Evolutionary conservation across 768 basidiomycete genomes (phyloP).

Genomic region (Fistulinella prunicolor): DNA sequence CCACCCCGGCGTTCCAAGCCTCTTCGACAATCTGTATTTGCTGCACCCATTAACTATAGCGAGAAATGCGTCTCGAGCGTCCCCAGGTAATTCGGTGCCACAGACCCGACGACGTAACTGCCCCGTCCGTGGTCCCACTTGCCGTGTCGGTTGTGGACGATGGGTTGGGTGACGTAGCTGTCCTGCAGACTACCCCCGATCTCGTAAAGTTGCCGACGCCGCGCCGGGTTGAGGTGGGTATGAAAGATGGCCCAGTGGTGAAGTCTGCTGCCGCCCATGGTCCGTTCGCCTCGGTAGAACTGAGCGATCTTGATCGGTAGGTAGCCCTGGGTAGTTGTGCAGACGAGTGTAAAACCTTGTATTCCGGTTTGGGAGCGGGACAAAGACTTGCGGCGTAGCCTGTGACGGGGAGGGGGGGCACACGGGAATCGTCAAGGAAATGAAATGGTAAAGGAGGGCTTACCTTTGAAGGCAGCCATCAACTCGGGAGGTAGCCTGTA

Average conservation of each 20-base stretch:
- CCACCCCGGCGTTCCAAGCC: conserved; percentile 18
- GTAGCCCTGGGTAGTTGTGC: conserved; percentile 8
- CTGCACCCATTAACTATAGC: conserved; percentile 4
- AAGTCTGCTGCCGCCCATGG: not conserved
- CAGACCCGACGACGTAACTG: conserved; percentile 9
- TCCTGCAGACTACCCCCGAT: conserved; percentile 7
- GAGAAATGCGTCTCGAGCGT: conserved; percentile 8
- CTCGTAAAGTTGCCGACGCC: conserved; percentile 21
- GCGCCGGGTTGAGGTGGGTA: conserved; percentile 17
- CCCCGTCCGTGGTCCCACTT: conserved; percentile 18
- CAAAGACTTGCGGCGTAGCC: conserved; percentile 9
- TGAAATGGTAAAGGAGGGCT: not conserved
- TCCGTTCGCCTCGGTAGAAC: conserved; percentile 8
- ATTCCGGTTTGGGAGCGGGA: conserved; percentile 1
- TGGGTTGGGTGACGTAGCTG: conserved; percentile 13
- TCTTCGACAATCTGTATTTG: conserved; percentile 17
- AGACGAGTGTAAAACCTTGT: not conserved
- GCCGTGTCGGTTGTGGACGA: conserved; percentile 13
- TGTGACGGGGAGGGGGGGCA: not conserved
- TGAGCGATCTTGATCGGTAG: conserved; percentile 18
- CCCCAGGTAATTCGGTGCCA: conserved; percentile 3
- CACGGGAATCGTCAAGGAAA: not conserved
- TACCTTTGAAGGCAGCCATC: conserved; percentile 6
- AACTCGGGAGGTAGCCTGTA: conserved; percentile 8
- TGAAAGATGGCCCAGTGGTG: conserved; percentile 25